Evolutionary conservation across 2,329 filamentous ascomycete species (phyloP), one percentile per base, ranked within the genome.

Genomic region (Claviceps humidiphila): DNA sequence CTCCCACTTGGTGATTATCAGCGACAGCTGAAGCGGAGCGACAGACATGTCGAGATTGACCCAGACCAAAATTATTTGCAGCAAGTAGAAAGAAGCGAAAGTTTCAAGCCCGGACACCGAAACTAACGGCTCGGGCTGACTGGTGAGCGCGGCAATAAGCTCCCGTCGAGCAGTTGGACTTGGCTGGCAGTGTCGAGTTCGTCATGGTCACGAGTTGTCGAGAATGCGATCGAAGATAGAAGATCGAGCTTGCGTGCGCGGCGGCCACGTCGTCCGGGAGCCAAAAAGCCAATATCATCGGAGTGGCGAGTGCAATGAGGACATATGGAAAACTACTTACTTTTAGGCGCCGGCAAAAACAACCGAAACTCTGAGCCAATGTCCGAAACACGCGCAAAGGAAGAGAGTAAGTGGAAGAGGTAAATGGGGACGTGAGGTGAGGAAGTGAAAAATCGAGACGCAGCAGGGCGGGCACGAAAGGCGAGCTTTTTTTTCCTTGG

Each of bases 321-420:
- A 53, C 9, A 38, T 38, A 30, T 17, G 58, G 42, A 43, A 58
- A 45, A 56, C 58, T 57, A 75, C 73, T 75, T 66, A 76, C 73
- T 75, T 75, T 76, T 75, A 67, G 66, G 72, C 71, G 72, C 72
- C 72, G 70, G 68, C 66, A 73, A 73, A 68, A 73, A 70, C 68
- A 68, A 68, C 64, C 66, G 65, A 66, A 67, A 67, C 61, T 68
- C 64, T 68, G 61, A 68, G 66, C 64, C 66, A 68, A 69, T 61
- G 66, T 66, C 66, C 66, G 67, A 70, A 70, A 69, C 66, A 69
- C 67, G 68, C 68, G 68, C 64, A 70, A 71, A 67, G 69, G 71
- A 74, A 73, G 68, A 68, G 67, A 60, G 30, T 34, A 34, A 64
- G 66, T 66, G 65, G 66, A 64, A 64, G 62, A 64, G 62, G 64